These are phyloP conservation scores for Dendrobium chrysotoxum DNA, from an alignment of 106 monocot species.

Conservation along the genomic window DNA sequence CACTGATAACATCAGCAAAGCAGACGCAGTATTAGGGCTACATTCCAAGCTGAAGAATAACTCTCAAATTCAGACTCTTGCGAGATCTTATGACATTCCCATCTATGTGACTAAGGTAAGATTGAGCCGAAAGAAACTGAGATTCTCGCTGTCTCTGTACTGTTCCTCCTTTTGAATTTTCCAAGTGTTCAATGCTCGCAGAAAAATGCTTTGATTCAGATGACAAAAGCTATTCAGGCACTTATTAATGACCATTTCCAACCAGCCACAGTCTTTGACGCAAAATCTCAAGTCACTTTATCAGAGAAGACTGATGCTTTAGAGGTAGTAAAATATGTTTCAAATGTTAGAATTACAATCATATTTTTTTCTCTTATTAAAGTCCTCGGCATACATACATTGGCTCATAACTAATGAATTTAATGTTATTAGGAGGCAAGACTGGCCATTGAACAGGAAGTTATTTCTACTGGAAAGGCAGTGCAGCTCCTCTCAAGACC, in stretches of 20 bases:
- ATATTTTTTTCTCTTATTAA: background rate
- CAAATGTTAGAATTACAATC: background rate
- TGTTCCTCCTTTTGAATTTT: background rate
- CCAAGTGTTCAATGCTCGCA: conserved; percentile 9
- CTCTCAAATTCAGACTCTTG: conserved; percentile 60
- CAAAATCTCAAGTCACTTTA: conserved; percentile 21
- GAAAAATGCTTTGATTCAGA: conserved; percentile 63
- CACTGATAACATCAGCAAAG: conserved; percentile 79
- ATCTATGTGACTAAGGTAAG: conserved; percentile 82
- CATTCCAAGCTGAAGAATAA: conserved; percentile 87
- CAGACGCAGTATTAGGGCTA: conserved; percentile 72
- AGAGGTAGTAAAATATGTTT: conserved; percentile 38
- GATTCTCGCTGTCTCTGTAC: background rate
- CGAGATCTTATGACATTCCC: conserved; percentile 50
- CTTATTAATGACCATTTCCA: conserved; percentile 40
- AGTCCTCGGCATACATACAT: background rate
- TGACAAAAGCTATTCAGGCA: conserved; percentile 58
- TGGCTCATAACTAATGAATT: background rate
- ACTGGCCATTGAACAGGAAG: conserved; percentile 70
- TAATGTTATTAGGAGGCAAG: conserved; percentile 60
- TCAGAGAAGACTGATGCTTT: conserved; percentile 60
- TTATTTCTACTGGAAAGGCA: conserved; percentile 56
- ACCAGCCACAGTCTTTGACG: conserved; percentile 20
- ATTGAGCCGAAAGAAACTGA: background rate
- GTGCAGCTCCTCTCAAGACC: conserved; percentile 73